Evolutionary conservation across 257 asterid genomes (phyloP).

Genomic region (Gentiana dahurica): DNA sequence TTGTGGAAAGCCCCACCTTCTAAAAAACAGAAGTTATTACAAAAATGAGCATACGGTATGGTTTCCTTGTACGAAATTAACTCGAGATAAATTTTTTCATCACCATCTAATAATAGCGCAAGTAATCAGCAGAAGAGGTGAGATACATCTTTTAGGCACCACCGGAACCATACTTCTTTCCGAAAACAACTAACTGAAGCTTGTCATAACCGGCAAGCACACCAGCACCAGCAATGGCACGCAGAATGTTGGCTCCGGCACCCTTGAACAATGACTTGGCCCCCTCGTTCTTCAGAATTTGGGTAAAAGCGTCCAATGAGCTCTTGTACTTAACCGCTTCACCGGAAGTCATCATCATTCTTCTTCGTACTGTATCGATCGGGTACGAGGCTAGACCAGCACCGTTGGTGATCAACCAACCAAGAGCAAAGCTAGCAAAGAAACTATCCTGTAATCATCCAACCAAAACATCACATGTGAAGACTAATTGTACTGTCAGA

Average conservation of each 20-base stretch:
- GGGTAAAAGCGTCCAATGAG: slow-evolving; percentile 62
- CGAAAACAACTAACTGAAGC: slow-evolving; percentile 73
- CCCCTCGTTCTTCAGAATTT: slow-evolving; percentile 76
- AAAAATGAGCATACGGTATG: slow-evolving; percentile 1
- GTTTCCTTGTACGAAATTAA: not conserved
- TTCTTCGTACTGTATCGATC: too few species aligned
- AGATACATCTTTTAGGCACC: slow-evolving; percentile 38
- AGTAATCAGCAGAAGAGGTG: not conserved
- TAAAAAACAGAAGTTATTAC: not conserved
- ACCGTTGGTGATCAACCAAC: slow-evolving; percentile 20
- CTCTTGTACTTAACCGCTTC: too few species aligned
- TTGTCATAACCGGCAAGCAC: slow-evolving; percentile 33
- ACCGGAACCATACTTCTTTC: slow-evolving; percentile 19
- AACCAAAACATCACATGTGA: not conserved
- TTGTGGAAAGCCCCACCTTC: too few species aligned
- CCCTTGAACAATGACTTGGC: slow-evolving; percentile 83
- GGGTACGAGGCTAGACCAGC: too few species aligned
- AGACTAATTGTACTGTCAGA: too few species aligned
- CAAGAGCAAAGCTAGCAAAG: slow-evolving; percentile 89
- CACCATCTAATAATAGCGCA: slow-evolving; percentile 30
- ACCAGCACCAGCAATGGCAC: slow-evolving; percentile 77
- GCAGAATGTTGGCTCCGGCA: slow-evolving; percentile 86
- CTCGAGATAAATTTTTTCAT: slow-evolving; percentile 36
- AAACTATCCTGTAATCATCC: slow-evolving; percentile 61
- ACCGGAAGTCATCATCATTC: too few species aligned